phyloP scores from a whole-genome alignment of 441 rosid genomes.

The Lepidium campestre region DNA sequence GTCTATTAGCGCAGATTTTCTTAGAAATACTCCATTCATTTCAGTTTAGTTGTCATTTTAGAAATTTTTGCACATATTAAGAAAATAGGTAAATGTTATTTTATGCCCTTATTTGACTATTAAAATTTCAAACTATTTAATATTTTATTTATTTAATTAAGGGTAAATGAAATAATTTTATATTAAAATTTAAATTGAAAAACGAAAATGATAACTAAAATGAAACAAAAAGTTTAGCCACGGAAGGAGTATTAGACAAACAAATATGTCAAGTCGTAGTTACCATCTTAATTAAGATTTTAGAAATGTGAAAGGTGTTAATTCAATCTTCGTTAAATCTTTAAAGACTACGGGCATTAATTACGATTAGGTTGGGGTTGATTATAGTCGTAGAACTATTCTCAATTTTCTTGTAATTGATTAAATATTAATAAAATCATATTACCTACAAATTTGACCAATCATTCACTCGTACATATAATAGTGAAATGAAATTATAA shows the following conservation, averaged over 20 bases:
- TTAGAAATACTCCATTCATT: no score
- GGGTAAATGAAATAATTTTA: no score
- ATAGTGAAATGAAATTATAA: background rate
- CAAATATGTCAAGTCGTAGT: background rate
- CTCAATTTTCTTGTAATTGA: background rate
- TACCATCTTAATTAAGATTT: background rate
- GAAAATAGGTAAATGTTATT: no score
- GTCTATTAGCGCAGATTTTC: background rate
- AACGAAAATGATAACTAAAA: no score
- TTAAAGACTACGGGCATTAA: constrained; percentile 3
- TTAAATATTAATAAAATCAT: background rate
- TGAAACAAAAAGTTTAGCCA: no score
- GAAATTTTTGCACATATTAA: no score
- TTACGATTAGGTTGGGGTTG: background rate
- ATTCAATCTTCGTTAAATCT: background rate
- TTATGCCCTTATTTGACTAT: no score
- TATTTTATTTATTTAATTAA: no score
- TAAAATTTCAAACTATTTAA: no score
- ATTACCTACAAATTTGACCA: background rate
- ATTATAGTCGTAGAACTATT: background rate
- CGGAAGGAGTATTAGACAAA: no score
- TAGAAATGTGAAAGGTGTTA: background rate
- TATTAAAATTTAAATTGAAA: no score
- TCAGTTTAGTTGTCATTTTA: no score
- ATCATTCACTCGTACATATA: background rate